phyloP scores from a whole-genome alignment of 805 yeast species.

The Kuraishia cidri region DNA sequence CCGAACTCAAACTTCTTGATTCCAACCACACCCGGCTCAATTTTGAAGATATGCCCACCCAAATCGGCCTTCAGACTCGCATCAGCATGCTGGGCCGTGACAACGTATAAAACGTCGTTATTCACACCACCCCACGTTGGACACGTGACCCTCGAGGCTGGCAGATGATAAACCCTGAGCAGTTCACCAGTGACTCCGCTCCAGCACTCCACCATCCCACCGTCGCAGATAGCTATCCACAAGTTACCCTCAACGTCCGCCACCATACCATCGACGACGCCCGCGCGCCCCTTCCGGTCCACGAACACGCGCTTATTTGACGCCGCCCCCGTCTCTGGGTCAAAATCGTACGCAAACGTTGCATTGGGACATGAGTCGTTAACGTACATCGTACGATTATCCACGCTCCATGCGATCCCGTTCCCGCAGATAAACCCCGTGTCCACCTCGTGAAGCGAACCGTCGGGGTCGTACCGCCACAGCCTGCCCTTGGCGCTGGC shows the following conservation, averaged over 20 bases:
- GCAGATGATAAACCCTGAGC: slow-evolving; percentile 11
- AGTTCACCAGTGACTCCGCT: slow-evolving; percentile 14
- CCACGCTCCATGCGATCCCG: slow-evolving; percentile 11
- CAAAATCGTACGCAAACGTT: slow-evolving; percentile 8
- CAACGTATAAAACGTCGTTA: slow-evolving; percentile 15
- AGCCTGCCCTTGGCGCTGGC: slow-evolving; percentile 20
- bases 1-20: slow-evolving; percentile 16
- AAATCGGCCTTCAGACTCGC: slow-evolving; percentile 8
- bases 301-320: slow-evolving; percentile 7
- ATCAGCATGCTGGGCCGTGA: slow-evolving; percentile 11
- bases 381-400: slow-evolving; percentile 8
- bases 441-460: slow-evolving; percentile 14
- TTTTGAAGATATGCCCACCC: slow-evolving; percentile 22
- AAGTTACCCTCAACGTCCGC: slow-evolving; percentile 9
- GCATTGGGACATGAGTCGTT: slow-evolving; percentile 8
- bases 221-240: slow-evolving; percentile 12
- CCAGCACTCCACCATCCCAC: slow-evolving; percentile 12
- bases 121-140: slow-evolving; percentile 25
- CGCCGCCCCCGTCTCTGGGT: slow-evolving; percentile 7
- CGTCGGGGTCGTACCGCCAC: slow-evolving; percentile 25
- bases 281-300: slow-evolving; percentile 5
- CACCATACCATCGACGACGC: slow-evolving; percentile 12
- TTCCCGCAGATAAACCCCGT: slow-evolving; percentile 20
- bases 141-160: slow-evolving; percentile 16
- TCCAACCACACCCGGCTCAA: slow-evolving; percentile 15